Percentiles rank a stretch among this genome's conserved stretches.
These are phyloP conservation scores for Septoria linicola DNA, from an alignment of 2,329 filamentous ascomycete genomes.

Conservation along the genomic window DNA sequence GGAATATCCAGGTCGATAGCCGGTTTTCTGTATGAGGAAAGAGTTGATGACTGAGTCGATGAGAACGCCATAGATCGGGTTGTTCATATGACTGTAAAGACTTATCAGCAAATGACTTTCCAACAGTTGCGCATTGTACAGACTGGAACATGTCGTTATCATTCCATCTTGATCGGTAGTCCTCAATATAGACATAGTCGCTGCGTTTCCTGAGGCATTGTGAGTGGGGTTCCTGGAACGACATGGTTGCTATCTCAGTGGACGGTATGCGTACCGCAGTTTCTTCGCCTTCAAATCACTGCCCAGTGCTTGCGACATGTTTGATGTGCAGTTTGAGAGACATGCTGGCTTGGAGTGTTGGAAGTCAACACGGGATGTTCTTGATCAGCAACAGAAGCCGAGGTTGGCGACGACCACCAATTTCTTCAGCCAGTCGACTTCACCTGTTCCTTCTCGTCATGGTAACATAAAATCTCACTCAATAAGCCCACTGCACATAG, in stretches of 20 bases:
- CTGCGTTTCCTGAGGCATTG: conserved; percentile 49
- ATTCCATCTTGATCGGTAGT: conserved; percentile 86
- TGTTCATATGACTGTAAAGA: conserved; percentile 53
- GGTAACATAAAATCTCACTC: no score
- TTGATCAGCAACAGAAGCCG: conserved; percentile 2
- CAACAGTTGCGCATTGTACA: neutral
- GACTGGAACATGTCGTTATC: conserved; percentile 89
- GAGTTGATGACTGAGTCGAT: conserved; percentile 86
- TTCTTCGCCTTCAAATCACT: conserved; percentile 38
- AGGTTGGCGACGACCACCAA: conserved; percentile 1
- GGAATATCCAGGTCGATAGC: conserved; percentile 60
- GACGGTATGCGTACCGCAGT: neutral
- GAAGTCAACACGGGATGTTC: neutral
- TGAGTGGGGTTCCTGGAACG: no score
- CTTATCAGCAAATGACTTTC: neutral
- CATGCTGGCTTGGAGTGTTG: neutral
- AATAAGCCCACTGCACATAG: no score
- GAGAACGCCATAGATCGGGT: conserved; percentile 48
- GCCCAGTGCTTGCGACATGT: conserved; percentile 43
- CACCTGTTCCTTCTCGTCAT: no score
- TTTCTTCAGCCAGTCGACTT: neutral
- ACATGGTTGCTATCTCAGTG: no score
- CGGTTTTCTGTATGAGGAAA: conserved; percentile 78
- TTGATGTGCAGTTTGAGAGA: neutral
- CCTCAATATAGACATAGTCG: conserved; percentile 76